Percentiles rank a stretch among this genome's conserved stretches.
These are phyloP conservation scores for Shiraia sp. DNA, from an alignment of 2,329 filamentous ascomycete species.

Conservation along the genomic window DNA sequence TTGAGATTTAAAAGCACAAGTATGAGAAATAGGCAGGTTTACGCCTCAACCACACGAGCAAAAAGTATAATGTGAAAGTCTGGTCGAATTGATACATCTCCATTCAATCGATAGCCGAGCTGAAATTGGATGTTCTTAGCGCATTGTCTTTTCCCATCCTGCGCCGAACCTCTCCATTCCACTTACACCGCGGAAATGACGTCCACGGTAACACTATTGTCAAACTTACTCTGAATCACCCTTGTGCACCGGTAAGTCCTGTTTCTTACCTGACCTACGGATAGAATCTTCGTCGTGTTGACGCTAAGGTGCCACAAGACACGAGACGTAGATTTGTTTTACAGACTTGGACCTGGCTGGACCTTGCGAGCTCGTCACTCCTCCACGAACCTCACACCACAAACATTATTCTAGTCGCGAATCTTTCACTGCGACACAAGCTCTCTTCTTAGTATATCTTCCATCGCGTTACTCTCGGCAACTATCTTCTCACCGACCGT, in stretches of 20 bases:
- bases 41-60: too few relatives aligned
- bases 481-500: conserved; percentile 9
- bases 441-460: conserved; percentile 8
- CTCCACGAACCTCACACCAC: conserved; percentile 31
- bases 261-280: conserved; percentile 9
- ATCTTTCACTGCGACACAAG: conserved; percentile 14
- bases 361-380: conserved; percentile 15
- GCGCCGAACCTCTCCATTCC: conserved; percentile 33
- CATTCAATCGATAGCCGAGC: conserved; percentile 40
- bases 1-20: too few relatives aligned
- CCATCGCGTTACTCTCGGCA: conserved; percentile 11
- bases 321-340: conserved; percentile 40
- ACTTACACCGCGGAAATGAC: conserved; percentile 28
- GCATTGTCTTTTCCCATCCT: conserved; percentile 29
- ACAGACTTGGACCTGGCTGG: conserved; percentile 30
- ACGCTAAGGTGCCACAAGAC: conserved; percentile 41
- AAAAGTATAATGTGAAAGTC: conserved; percentile 9
- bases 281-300: conserved; percentile 15
- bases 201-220: conserved; percentile 15
- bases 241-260: conserved; percentile 19
- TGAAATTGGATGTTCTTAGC: conserved; percentile 44
- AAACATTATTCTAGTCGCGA: conserved; percentile 23
- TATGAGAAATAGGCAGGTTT: too few relatives aligned
- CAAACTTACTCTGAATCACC: conserved; percentile 11
- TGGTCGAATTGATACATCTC: conserved; percentile 27